Base-by-base conservation (phyloP, 2,329 filamentous ascomycete species). In the Ophiostoma ips region DNA sequence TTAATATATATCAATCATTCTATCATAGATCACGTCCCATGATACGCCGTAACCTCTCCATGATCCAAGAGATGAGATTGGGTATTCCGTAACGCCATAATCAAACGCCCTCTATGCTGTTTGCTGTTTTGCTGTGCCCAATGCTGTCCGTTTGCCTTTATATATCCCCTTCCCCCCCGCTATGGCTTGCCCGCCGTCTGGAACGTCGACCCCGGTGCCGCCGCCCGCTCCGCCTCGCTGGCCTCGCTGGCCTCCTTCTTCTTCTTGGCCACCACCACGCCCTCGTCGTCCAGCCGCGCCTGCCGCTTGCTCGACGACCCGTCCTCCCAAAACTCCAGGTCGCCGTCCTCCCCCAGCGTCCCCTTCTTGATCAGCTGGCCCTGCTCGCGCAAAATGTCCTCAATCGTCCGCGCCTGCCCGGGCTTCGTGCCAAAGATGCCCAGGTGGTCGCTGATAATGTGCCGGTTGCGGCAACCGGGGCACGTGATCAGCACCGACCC, bases 271-370 rank as follows among this genome's bases (percentile, higher is more conserved):
- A 38, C 19, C 35, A 52, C 31, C 21, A 58, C 55, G 11, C 48
- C 55, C 16, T 57, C 54, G 28, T 55, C 56, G 21, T 55, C 56
- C 33, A 53, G 49, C 40, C 58, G 53, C 46, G 58, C 46, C 38
- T 55, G 55, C 47, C 62, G 54, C 46, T 49, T 48, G 33, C 62
- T 69, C n/a, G 66, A 63, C 3, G 68, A 67, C 15, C 81, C 79
- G 56, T 94, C 86, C 30, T 85, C 83, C 83, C 88, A 95, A 58
- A 95, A 92, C 64, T 96, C 90, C 45, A 95, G 69, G 62, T 95
- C 85, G n/a, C 87, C 87, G 57, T 89, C 81, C 56, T 80, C 77
- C 48, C 83, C 79, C 31, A 89, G 62, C 28, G 75, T 77, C 16
- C 86, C 84, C 53, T 77, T 77, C 70, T 83, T 85, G 53, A 90